Conservation (phyloP, 805 yeast genomes). For the Barnettozyma salicaria region DNA sequence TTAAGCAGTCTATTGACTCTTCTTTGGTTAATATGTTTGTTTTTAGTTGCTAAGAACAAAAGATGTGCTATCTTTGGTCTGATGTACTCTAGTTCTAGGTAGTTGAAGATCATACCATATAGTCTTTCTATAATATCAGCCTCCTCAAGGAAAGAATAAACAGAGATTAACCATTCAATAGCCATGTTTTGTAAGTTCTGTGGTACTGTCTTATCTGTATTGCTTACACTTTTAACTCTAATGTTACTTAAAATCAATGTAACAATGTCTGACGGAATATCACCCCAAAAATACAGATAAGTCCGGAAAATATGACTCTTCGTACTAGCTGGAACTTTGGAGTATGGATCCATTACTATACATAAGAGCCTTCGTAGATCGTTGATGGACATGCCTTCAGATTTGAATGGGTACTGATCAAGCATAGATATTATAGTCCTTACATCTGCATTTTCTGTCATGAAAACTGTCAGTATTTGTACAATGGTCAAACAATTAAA, state of each 20-base stretch:
- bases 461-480: too few relatives aligned
- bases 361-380: conserved; percentile 11
- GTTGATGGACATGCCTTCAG: conserved; percentile 8
- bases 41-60: conserved; percentile 29
- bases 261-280: conserved; percentile 23
- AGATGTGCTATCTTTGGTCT: conserved; percentile 31
- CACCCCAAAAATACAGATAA: conserved; percentile 27
- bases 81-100: conserved; percentile 31
- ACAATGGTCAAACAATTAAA: too few relatives aligned
- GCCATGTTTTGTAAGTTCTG: conserved; percentile 25
- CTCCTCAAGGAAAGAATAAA: conserved; percentile 23
- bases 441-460: background rate
- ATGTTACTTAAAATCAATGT: conserved; percentile 26
- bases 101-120: conserved; percentile 29
- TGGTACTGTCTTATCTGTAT: conserved; percentile 20
- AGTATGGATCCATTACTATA: conserved; percentile 8
- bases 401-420: conserved; percentile 2
- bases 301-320: conserved; percentile 22
- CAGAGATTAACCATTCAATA: conserved; percentile 31
- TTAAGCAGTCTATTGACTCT: conserved; percentile 24
- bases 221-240: conserved; percentile 25
- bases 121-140: conserved; percentile 13
- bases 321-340: background rate
- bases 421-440: background rate
- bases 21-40: conserved; percentile 27